Evolutionary conservation across 306 rosid genomes (phyloP), one percentile per base, ranked within the genome.

Genomic region (Ormosia semicastrata): DNA sequence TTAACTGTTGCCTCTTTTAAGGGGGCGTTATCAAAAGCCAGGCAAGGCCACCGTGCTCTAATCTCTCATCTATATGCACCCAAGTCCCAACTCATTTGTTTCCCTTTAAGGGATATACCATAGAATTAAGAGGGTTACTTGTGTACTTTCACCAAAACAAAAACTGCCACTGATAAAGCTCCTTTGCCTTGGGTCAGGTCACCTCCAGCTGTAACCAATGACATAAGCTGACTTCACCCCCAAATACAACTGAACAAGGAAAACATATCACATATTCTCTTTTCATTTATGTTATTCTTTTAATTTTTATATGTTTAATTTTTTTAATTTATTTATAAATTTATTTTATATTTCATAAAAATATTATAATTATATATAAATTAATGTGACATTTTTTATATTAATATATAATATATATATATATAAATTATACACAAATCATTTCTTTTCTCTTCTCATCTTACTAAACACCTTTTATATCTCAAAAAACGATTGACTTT

Each of bases 201-300:
- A 63, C 46, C 83, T 83, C 80, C 83, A 64, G 67, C 71, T 73
- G 71, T 64, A 64, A 12, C 80, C 71, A 39, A 54, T 71, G 79
- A 79, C 83, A 43, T 43, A 56, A 44, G 62, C 52, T 69, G 71
- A 79, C 83, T 57, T 69, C 77, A 78, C 2, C 11, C 14, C 54
- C 24, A 2, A 17, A 7, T 18, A 10, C 73, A 43, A 10, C 18
- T 44, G 24, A 39, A 8, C 3, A 8, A 47, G 59, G 47, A 70
- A 70, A 47, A 36, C 59, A 77, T 59, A 15, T 52, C 17, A 14
- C 49, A 43, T 24, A 24, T 24, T 24, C 24, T 24, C 24, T 43
- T 43, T 6, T n/a, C n/a, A n/a, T n/a, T n/a, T n/a, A n/a, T n/a
- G n/a, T n/a, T n/a, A n/a, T n/a, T n/a, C n/a, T n/a, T n/a, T n/a